Conservation (phyloP, 2,329 filamentous ascomycete species). For the Claviceps pusilla region DNA sequence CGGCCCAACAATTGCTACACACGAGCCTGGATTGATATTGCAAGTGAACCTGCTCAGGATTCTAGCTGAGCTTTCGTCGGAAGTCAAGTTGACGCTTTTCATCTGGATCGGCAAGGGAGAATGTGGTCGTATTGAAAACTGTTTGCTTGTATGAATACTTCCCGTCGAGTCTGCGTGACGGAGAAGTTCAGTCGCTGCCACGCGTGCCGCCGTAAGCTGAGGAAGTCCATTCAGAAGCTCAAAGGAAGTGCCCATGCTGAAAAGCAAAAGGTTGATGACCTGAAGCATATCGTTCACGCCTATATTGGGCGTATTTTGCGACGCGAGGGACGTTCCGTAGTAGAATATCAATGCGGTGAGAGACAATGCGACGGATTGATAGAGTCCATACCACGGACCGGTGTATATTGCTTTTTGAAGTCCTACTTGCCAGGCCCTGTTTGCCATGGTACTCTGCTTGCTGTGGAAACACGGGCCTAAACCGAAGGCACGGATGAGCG, state of each 20-base stretch:
- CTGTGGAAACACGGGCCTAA: constrained; percentile 55
- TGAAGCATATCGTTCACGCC: constrained; percentile 48
- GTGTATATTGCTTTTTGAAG: constrained; percentile 50
- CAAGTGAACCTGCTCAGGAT: constrained; percentile 27
- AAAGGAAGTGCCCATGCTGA: constrained; percentile 61
- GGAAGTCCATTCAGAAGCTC: constrained; percentile 61
- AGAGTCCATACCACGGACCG: constrained; percentile 62
- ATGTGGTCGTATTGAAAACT: constrained; percentile 21
- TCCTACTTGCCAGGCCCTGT: constrained; percentile 43
- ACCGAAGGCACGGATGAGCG: constrained; percentile 59
- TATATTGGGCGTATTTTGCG: constrained; percentile 25
- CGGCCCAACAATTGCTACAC: constrained; percentile 63
- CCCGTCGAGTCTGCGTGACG: constrained; percentile 38
- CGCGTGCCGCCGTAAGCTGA: constrained; percentile 60
- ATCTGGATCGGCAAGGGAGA: constrained; percentile 31
- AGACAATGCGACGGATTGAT: constrained; percentile 56
- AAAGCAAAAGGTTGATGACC: constrained; percentile 70
- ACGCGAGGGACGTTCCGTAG: constrained; percentile 56
- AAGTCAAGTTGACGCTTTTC: constrained; percentile 41
- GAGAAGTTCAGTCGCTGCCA: constrained; percentile 59
- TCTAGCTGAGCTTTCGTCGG: background rate
- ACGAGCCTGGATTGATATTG: constrained; percentile 44
- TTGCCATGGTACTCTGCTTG: constrained; percentile 42
- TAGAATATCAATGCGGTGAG: constrained; percentile 70
- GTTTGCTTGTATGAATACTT: background rate